Evolutionary conservation across 2,329 filamentous ascomycete genomes (phyloP), one percentile per base, ranked within the genome.

Genomic region (Xylariaceae sp.): DNA sequence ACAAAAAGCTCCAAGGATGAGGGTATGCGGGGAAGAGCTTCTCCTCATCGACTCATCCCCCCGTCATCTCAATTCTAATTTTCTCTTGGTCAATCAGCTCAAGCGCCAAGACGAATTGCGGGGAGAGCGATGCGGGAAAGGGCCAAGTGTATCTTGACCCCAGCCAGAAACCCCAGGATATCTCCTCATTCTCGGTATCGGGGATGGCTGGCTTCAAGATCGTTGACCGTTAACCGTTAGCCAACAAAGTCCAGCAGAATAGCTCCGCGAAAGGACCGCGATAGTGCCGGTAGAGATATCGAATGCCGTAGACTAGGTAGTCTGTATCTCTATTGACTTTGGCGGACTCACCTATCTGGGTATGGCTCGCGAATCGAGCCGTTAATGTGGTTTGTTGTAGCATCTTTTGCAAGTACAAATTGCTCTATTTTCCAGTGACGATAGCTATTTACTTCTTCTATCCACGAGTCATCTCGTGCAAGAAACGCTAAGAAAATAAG

Each of bases 241-340:
- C 55, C 31, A 45, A 28, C 36, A 53, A 43, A 45, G 48, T 34
- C 14, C 36, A 44, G 16, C 12, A 11, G 37, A 50, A 21, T 46
- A 31, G 36, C 58, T 33, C 52, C 52, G 52, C n/a, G 51, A 50
- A 56, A 59, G 28, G 37, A 47, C 59, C 59, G 59, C 16, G 26
- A 56, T 62, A 60, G 53, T 52, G 60, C 60, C 60, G 60, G 56
- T 37, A 52, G 41, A 40, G n/a, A 23, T 31, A n/a, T n/a, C 6
- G 41, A 40, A 41, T 43, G 26, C 40, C 34, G 29, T 46, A 29
- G 17, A 6, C 39, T 26, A 39, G 24, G 28, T 31, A 26, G 31
- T 12, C 39, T 29, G 16, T 21, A 16, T 19, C 14, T 12, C 8
- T 5, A 33, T 8, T 9, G 16, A n/a, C n/a, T n/a, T n/a, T n/a